A percentile compares a stretch with the other conserved stretches of the same genome.
Evolutionary conservation across 1,284 basidiomycete genomes (phyloP).

Genomic region (Bjerkandera adusta): DNA sequence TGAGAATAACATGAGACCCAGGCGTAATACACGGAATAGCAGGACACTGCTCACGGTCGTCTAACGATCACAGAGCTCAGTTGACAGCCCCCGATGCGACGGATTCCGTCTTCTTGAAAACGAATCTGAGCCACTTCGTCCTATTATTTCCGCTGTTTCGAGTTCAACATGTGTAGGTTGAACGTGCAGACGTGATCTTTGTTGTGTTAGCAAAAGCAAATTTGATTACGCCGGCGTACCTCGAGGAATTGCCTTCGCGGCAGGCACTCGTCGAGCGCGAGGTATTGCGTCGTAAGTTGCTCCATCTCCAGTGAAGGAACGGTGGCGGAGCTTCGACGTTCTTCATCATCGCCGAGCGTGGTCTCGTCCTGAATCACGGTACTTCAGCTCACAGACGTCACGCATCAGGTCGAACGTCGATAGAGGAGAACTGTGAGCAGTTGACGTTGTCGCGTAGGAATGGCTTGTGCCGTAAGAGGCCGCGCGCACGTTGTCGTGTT

Average conservation of each 20-base stretch:
- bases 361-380: too few species aligned
- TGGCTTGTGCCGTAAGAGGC: too few species aligned
- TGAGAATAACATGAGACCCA: slow-evolving; percentile 35
- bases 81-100: slow-evolving; percentile 60
- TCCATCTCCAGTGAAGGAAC: too few species aligned
- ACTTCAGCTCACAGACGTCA: too few species aligned
- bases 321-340: too few species aligned
- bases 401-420: too few species aligned
- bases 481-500: too few species aligned
- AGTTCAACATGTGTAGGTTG: slow-evolving; percentile 71
- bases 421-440: too few species aligned
- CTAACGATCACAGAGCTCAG: slow-evolving; percentile 65
- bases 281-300: slow-evolving; percentile 89
- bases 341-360: too few species aligned
- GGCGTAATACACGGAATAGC: slow-evolving; percentile 74
- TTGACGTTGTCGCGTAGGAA: too few species aligned
- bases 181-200: slow-evolving; percentile 80
- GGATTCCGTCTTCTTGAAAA: too few species aligned
- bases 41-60: slow-evolving; percentile 62
- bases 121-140: slow-evolving; percentile 56
- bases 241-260: slow-evolving; percentile 83
- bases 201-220: background rate
- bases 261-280: slow-evolving; percentile 93
- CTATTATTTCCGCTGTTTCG: slow-evolving; percentile 48
- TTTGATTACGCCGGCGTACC: slow-evolving; percentile 41